Evolutionary conservation across 2,329 filamentous ascomycete genomes (phyloP).

Genomic region (Fusarium nematophilum): DNA sequence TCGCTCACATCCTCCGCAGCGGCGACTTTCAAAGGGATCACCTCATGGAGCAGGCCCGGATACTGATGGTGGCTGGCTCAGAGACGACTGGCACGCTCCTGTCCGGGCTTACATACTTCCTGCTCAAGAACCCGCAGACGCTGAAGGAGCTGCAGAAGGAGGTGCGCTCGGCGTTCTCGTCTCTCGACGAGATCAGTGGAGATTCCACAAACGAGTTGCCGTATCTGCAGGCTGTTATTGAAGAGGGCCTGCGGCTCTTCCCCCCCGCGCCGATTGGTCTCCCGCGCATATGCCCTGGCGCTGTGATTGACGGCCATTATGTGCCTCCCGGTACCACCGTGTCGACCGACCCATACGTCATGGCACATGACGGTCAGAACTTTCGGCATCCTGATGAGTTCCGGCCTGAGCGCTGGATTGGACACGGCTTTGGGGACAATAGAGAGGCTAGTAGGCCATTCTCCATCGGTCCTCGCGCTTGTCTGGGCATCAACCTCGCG

Average conservation of each 20-base stretch:
- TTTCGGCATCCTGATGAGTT: not conserved
- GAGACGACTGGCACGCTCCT: constrained; percentile 1
- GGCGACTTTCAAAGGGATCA: not conserved
- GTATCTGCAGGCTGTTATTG: not conserved
- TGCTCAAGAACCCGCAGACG: not conserved
- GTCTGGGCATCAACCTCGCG: not conserved
- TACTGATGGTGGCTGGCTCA: constrained; percentile 6
- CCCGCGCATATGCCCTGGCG: constrained; percentile 5
- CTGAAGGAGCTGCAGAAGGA: too few relatives aligned
- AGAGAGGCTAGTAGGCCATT: not conserved
- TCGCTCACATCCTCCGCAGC: constrained; percentile 13
- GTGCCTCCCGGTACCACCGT: not conserved
- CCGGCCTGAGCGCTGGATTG: not conserved
- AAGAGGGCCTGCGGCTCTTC: not conserved
- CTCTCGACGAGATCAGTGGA: not conserved
- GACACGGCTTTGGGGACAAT: not conserved
- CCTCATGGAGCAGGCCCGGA: constrained; percentile 23
- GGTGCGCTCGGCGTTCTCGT: too few relatives aligned
- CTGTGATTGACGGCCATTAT: not conserved
- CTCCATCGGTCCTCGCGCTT: not conserved
- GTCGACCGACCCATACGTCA: not conserved
- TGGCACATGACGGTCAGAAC: not conserved
- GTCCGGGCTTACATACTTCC: not conserved
- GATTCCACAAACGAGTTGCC: not conserved
- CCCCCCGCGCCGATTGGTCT: not conserved